These are phyloP conservation scores for Paramecium primaurelia DNA, from an alignment of 73 alveolate species.

Conservation along the genomic window DNA sequence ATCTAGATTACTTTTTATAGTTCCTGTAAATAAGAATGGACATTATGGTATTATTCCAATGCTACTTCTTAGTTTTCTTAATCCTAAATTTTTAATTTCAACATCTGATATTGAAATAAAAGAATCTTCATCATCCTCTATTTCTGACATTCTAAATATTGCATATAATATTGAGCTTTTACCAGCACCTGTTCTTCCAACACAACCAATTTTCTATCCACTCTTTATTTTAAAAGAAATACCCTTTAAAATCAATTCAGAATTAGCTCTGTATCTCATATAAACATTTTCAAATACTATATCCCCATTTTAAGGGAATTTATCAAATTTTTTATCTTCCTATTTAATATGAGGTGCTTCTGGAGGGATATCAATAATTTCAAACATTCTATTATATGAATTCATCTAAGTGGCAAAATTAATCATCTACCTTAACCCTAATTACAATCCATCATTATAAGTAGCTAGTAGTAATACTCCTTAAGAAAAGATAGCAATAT, in stretches of 20 bases:
- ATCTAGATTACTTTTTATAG: constrained; percentile 74
- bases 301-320: constrained; percentile 72
- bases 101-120: not conserved
- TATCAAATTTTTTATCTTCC: constrained; percentile 10
- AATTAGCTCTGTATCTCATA: constrained; percentile 86
- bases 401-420: not conserved
- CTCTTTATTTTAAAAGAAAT: constrained; percentile 72
- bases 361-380: not conserved
- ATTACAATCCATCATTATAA: not conserved
- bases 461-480: constrained; percentile 15
- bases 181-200: constrained; percentile 98
- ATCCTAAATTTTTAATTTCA: constrained; percentile 50
- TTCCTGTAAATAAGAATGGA: constrained; percentile 68
- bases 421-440: constrained; percentile 14
- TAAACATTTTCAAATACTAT: constrained; percentile 64
- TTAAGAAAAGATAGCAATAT: constrained; percentile 36
- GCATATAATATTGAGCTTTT: constrained; percentile 83
- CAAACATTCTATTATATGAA: constrained; percentile 50
- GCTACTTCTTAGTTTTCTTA: constrained; percentile 63
- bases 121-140: constrained; percentile 33
- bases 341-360: constrained; percentile 30
- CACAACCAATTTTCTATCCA: constrained; percentile 88
- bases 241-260: constrained; percentile 74
- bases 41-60: constrained; percentile 71
- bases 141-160: constrained; percentile 61